These are phyloP conservation scores for Blastosporella zonata DNA, from an alignment of 1,284 basidiomycete genomes.

Conservation along the genomic window DNA sequence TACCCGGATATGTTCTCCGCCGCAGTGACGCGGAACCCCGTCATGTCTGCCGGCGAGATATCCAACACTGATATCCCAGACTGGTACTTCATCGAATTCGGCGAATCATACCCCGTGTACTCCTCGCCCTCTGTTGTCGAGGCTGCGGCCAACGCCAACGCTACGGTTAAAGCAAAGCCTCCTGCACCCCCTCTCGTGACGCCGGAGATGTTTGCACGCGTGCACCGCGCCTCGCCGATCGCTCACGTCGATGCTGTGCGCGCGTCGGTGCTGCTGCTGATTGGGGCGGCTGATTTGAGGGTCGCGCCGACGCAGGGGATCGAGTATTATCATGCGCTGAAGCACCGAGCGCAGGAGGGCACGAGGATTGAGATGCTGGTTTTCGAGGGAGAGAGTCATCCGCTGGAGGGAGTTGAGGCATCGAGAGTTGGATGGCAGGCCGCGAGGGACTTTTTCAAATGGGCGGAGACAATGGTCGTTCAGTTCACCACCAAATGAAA, in stretches of 20 bases:
- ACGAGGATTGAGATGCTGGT: constrained; percentile 54
- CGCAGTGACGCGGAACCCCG: constrained; percentile 66
- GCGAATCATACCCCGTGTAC: constrained; percentile 38
- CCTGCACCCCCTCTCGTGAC: constrained; percentile 37
- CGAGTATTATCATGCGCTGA: constrained; percentile 63
- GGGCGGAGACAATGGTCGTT: constrained; percentile 8
- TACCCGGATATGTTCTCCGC: constrained; percentile 61
- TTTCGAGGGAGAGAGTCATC: constrained; percentile 62
- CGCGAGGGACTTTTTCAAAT: constrained; percentile 48
- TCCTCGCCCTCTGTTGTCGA: constrained; percentile 27
- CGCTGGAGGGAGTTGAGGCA: constrained; percentile 61
- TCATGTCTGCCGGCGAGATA: constrained; percentile 57
- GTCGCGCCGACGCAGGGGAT: constrained; percentile 65
- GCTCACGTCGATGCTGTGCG: constrained; percentile 48
- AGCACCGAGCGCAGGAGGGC: constrained; percentile 34
- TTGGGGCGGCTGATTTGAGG: constrained; percentile 61
- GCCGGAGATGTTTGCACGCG: constrained; percentile 39
- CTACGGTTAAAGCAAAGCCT: background rate
- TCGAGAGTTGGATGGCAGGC: constrained; percentile 50
- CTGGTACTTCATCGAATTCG: constrained; percentile 67
- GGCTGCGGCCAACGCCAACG: background rate
- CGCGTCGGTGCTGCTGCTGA: constrained; percentile 53
- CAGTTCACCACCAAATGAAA: background rate
- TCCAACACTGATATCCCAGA: constrained; percentile 67
- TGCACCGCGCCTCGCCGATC: constrained; percentile 59